phyloP scores from a whole-genome alignment of 305 asterid genomes.

The Ilex paraguariensis region DNA sequence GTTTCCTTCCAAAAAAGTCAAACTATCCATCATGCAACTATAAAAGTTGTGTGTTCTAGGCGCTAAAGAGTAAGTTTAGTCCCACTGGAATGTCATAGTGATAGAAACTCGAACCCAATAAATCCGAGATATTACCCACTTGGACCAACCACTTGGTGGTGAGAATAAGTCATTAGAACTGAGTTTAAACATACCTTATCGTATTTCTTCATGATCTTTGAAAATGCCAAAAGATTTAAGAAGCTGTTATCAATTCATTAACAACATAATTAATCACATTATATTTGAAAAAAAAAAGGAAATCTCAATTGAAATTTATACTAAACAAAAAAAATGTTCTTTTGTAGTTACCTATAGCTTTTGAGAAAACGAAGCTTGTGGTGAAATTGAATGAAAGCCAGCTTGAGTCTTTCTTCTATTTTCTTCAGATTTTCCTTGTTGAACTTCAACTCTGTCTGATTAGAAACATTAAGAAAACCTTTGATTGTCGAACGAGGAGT shows the following conservation, averaged over 20 bases:
- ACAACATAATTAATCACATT: constrained; percentile 6
- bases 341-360: constrained; percentile 46
- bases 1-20: neutral
- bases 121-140: neutral
- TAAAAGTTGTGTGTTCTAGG: too few relatives aligned
- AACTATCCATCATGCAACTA: neutral
- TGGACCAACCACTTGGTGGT: neutral
- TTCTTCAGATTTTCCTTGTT: constrained; percentile 55
- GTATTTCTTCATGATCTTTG: constrained; percentile 83
- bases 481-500: constrained; percentile 66
- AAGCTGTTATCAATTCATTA: constrained; percentile 41
- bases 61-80: too few relatives aligned
- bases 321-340: too few relatives aligned
- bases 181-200: constrained; percentile 48
- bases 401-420: constrained; percentile 57
- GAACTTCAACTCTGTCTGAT: constrained; percentile 45
- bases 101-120: too few relatives aligned
- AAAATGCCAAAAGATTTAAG: constrained; percentile 64
- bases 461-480: constrained; percentile 54
- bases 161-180: neutral
- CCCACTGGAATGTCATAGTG: too few relatives aligned
- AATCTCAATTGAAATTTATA: neutral
- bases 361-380: constrained; percentile 70
- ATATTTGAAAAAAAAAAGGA: constrained; percentile 8
- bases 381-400: constrained; percentile 55